Evolutionary conservation across 2,329 filamentous ascomycete genomes (phyloP).

Genomic region (Pseudocercospora ulei): DNA sequence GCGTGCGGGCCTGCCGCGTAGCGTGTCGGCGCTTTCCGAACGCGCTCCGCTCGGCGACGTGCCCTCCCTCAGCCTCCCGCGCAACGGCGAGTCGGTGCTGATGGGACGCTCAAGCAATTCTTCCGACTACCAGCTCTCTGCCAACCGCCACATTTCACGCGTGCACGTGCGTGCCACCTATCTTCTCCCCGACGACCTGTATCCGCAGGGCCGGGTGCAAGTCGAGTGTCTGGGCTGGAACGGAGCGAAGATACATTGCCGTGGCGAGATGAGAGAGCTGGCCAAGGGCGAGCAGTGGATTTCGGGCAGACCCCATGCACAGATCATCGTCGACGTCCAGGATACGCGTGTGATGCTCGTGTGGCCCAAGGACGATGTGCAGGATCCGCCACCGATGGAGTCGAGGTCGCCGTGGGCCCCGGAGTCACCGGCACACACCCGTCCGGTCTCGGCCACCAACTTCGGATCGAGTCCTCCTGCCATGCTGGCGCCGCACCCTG

Average conservation of each 20-base stretch:
- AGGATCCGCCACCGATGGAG: constrained; percentile 43
- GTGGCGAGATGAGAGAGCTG: constrained; percentile 76
- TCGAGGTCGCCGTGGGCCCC: constrained; percentile 57
- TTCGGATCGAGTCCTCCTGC: constrained; percentile 53
- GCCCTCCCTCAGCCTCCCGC: constrained; percentile 69
- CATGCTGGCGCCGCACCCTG: constrained; percentile 50
- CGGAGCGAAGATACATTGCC: constrained; percentile 82
- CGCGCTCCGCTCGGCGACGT: constrained; percentile 74
- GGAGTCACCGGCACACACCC: constrained; percentile 50
- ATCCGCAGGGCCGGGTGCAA: constrained; percentile 69
- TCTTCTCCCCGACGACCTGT: constrained; percentile 56
- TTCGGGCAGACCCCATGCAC: constrained; percentile 74
- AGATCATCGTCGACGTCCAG: constrained; percentile 93
- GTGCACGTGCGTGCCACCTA: constrained; percentile 86
- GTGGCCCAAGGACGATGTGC: constrained; percentile 60
- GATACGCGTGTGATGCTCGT: constrained; percentile 79
- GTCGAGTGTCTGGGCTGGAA: constrained; percentile 94
- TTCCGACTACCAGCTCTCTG: constrained; percentile 87
- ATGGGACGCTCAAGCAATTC: constrained; percentile 94
- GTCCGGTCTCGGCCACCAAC: constrained; percentile 34
- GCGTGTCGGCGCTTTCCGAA: constrained; percentile 59
- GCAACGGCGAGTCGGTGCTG: constrained; percentile 67
- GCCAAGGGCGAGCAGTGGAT: constrained; percentile 81
- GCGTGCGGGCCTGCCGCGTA: constrained; percentile 49
- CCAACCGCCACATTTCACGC: constrained; percentile 84